phyloP scores from a whole-genome alignment of 78 protist species.

The Emiliania huxleyi region DNA sequence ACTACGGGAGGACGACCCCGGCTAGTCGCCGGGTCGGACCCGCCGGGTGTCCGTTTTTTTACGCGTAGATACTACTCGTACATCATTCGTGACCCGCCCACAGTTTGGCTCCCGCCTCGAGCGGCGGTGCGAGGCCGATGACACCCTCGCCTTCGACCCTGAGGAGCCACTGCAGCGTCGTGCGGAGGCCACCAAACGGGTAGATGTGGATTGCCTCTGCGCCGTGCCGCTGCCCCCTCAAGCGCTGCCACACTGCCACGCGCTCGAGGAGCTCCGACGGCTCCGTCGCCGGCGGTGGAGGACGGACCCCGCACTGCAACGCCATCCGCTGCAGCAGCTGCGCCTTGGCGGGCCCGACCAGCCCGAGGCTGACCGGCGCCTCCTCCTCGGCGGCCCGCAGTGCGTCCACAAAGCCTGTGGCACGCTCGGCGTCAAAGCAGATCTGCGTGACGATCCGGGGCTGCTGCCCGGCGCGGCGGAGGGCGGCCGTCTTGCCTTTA shows the following conservation, averaged over 20 bases:
- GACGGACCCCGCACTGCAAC: neutral
- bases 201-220: neutral
- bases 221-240: neutral
- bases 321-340: neutral
- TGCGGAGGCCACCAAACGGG: neutral
- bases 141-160: too few relatives aligned
- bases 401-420: neutral
- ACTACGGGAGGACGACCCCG: too few relatives aligned
- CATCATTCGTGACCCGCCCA: too few relatives aligned
- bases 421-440: neutral
- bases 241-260: neutral
- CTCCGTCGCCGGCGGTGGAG: neutral
- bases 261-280: too few relatives aligned
- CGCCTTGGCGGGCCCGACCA: neutral
- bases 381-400: neutral
- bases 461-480: neutral
- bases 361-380: neutral
- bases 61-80: too few relatives aligned
- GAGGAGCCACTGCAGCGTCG: neutral
- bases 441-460: neutral
- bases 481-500: too few relatives aligned
- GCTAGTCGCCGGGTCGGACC: too few relatives aligned
- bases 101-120: too few relatives aligned
- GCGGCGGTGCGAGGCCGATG: too few relatives aligned
- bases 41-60: too few relatives aligned